phyloP scores from a whole-genome alignment of 352 stramenopile species.

The Phytophthora kernoviae region DNA sequence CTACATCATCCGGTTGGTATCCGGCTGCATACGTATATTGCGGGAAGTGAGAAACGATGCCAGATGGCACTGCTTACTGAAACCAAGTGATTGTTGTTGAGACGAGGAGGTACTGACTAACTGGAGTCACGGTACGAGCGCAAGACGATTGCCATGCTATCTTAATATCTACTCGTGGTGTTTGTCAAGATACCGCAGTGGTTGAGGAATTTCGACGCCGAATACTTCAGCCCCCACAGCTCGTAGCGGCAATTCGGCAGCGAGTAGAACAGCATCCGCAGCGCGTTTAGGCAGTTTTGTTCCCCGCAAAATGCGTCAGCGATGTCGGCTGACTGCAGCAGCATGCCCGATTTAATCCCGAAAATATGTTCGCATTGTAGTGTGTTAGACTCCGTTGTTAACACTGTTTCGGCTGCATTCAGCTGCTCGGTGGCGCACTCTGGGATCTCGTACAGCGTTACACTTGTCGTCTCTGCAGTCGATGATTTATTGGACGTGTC shows the following conservation, averaged over 20 bases:
- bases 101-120: slow-evolving; percentile 2
- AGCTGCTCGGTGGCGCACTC: slow-evolving; percentile 45
- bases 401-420: slow-evolving; percentile 31
- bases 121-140: too few species aligned
- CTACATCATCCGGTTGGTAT: too few species aligned
- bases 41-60: neutral
- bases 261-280: slow-evolving; percentile 46
- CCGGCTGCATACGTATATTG: neutral
- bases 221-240: slow-evolving; percentile 43
- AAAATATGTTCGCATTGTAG: slow-evolving; percentile 42
- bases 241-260: slow-evolving; percentile 60
- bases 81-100: slow-evolving; percentile 3
- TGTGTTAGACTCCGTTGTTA: slow-evolving; percentile 59
- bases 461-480: slow-evolving; percentile 4
- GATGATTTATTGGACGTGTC: slow-evolving; percentile 4
- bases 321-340: slow-evolving; percentile 32
- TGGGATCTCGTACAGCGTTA: slow-evolving; percentile 34
- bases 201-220: slow-evolving; percentile 37
- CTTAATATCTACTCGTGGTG: slow-evolving; percentile 7
- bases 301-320: slow-evolving; percentile 41
- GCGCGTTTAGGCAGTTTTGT: slow-evolving; percentile 42
- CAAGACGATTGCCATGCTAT: slow-evolving; percentile 6
- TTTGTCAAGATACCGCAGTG: slow-evolving; percentile 48
- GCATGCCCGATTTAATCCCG: slow-evolving; percentile 44
- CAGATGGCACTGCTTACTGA: slow-evolving; percentile 1